phyloP scores from a whole-genome alignment of 345 rosid genomes.

The Syzygium grande region DNA sequence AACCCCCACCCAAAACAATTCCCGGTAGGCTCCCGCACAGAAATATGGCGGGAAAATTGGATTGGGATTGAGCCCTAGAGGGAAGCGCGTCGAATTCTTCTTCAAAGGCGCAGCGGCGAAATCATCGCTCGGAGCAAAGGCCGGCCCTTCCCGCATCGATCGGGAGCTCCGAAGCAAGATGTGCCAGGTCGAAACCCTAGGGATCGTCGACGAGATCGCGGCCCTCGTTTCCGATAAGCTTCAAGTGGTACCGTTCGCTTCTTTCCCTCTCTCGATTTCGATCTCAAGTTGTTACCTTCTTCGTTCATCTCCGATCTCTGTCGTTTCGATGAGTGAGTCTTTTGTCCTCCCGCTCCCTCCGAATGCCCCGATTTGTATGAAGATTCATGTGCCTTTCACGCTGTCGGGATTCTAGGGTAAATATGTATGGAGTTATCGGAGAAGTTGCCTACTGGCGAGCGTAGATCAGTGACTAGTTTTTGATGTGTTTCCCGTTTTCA shows the following conservation, averaged over 20 bases:
- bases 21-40: background rate
- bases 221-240: slow-evolving; percentile 71
- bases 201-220: slow-evolving; percentile 54
- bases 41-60: background rate
- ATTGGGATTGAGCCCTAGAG: background rate
- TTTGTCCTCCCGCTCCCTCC: background rate
- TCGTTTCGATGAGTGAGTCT: background rate
- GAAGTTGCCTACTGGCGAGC: background rate
- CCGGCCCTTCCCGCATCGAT: background rate
- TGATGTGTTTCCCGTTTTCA: background rate
- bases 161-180: background rate
- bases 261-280: background rate
- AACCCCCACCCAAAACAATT: background rate
- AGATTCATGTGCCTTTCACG: background rate
- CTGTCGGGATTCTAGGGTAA: too few species aligned
- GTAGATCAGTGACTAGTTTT: background rate
- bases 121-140: background rate
- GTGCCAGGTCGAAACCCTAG: slow-evolving; percentile 63
- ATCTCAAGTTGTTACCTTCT: background rate
- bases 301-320: background rate
- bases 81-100: background rate
- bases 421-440: too few species aligned
- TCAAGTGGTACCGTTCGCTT: slow-evolving; percentile 50
- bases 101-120: background rate
- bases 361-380: background rate